phyloP scores from a whole-genome alignment of 371 early-diverging fungal species.

The Rhizomucor pusillus region DNA sequence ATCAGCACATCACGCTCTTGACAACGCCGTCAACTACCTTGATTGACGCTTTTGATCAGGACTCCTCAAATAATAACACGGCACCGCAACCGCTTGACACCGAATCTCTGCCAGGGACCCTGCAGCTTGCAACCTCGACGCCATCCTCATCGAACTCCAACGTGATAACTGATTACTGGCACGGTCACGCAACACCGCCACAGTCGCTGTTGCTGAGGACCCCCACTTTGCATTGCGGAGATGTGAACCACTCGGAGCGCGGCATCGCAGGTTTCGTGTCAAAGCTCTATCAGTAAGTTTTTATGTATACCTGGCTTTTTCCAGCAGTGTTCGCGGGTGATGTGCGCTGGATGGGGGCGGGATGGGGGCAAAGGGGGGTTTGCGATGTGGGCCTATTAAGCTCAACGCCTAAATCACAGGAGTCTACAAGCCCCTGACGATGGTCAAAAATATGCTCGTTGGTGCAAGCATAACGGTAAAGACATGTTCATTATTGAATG shows the following conservation, averaged over 20 bases:
- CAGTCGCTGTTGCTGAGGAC: not conserved
- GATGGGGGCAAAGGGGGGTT: no score
- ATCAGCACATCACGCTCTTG: slow-evolving; percentile 1
- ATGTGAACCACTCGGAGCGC: slow-evolving; percentile 28
- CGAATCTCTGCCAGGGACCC: not conserved
- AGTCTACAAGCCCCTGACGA: slow-evolving; percentile 35
- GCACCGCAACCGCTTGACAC: no score
- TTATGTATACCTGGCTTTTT: slow-evolving; percentile 1
- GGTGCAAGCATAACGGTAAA: slow-evolving; percentile 43
- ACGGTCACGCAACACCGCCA: slow-evolving; percentile 9
- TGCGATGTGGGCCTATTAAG: not conserved
- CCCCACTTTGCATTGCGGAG: slow-evolving; percentile 5
- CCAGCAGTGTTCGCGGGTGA: not conserved
- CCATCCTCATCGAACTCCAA: not conserved
- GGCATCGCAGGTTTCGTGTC: slow-evolving; percentile 51
- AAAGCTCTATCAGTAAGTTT: slow-evolving; percentile 44
- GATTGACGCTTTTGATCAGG: slow-evolving; percentile 4
- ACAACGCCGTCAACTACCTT: slow-evolving; percentile 1
- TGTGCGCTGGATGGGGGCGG: not conserved
- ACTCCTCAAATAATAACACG: not conserved
- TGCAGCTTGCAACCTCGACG: not conserved
- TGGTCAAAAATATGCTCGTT: slow-evolving; percentile 41
- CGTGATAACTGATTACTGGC: slow-evolving; percentile 17
- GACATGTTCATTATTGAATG: slow-evolving; percentile 52
- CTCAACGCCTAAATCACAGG: slow-evolving; percentile 19